Percentiles rank a stretch among this genome's conserved stretches.
These are phyloP conservation scores for Fusarium annulatum DNA, from an alignment of 2,329 filamentous ascomycete genomes.

Conservation along the genomic window DNA sequence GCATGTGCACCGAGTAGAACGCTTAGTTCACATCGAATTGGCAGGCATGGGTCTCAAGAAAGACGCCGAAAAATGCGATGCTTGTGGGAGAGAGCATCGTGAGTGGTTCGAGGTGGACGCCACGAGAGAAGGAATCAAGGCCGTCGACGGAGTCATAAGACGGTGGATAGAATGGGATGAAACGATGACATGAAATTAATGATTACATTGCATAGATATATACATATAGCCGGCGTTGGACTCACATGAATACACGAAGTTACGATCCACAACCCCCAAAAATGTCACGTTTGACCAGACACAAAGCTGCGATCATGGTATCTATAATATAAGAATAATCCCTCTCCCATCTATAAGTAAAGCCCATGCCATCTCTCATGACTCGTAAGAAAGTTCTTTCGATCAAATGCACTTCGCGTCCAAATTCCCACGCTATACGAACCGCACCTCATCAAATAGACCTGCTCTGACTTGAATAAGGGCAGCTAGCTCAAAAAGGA, in stretches of 20 bases:
- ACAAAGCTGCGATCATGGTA: conserved; percentile 22
- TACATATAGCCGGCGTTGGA: conserved; percentile 23
- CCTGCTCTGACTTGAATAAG: conserved; percentile 79
- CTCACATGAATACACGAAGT: conserved; percentile 28
- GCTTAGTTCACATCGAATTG: conserved; percentile 92
- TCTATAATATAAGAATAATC: conserved; percentile 19
- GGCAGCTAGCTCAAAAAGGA: conserved; percentile 80
- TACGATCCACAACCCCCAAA: conserved; percentile 5
- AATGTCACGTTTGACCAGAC: conserved; percentile 20
- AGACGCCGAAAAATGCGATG: conserved; percentile 70
- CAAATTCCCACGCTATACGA: conserved; percentile 49
- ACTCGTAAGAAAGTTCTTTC: conserved; percentile 39
- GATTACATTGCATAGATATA: conserved; percentile 19
- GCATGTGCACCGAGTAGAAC: conserved; percentile 87
- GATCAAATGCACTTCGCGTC: conserved; percentile 7
- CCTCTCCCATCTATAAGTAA: conserved; percentile 32
- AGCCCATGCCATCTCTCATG: conserved; percentile 38
- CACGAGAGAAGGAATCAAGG: conserved; percentile 73
- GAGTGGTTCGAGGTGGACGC: conserved; percentile 97
- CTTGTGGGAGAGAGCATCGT: conserved; percentile 85
- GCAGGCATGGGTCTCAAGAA: conserved; percentile 67
- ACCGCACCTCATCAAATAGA: conserved; percentile 80
- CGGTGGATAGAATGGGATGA: conserved; percentile 91
- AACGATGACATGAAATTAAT: conserved; percentile 40
- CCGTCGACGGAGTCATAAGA: conserved; percentile 76